Evolutionary conservation across 345 rosid genomes (phyloP), one percentile per base, ranked within the genome.

Genomic region (Reutealis trisperma): DNA sequence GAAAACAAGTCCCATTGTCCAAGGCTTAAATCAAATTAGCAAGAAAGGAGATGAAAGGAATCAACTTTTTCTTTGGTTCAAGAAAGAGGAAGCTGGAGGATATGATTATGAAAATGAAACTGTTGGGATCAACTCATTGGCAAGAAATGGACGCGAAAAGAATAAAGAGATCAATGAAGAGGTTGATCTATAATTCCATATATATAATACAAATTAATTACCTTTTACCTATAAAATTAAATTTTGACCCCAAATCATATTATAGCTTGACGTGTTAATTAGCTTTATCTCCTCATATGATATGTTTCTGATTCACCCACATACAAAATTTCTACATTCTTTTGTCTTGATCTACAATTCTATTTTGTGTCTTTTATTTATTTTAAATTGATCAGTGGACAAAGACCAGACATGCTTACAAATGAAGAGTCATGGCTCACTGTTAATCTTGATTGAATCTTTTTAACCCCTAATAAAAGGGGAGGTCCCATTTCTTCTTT

Each of bases 351-450:
- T 22, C 14, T 9, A 10, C 4, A 64, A 64, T 73, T 59, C 11
- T 16, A 72, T 32, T n/a, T 41, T 1, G 0, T 42, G 21, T 61
- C 10, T 3, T 4, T 54, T 70, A 1, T 19, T 30, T 52, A 3
- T 30, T 32, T 71, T 30, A 15, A 25, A 3, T 1, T 19, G 5
- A n/a, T n/a, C n/a, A 15, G 59, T 49, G 10, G 52, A 47, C 42
- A 62, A 37, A 34, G 24, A 18, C 51, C 34, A 49, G 75, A 63
- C 79, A 77, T 32, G 79, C 79, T 47, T 76, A 2, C 61, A 76
- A n/a, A 32, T 12, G 79, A 51, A 62, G 79, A 10, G 11, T 62
- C 73, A 32, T 27, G 3, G 2, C 16, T 22, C 8, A n/a, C 32
- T 45, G 27, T 30, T 63, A 32, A 7, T 32, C n/a, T 49, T 13